Evolutionary conservation across 805 yeast species (phyloP), one percentile per base, ranked within the genome.

Genomic region (Metschnikowia drakensbergensis): DNA sequence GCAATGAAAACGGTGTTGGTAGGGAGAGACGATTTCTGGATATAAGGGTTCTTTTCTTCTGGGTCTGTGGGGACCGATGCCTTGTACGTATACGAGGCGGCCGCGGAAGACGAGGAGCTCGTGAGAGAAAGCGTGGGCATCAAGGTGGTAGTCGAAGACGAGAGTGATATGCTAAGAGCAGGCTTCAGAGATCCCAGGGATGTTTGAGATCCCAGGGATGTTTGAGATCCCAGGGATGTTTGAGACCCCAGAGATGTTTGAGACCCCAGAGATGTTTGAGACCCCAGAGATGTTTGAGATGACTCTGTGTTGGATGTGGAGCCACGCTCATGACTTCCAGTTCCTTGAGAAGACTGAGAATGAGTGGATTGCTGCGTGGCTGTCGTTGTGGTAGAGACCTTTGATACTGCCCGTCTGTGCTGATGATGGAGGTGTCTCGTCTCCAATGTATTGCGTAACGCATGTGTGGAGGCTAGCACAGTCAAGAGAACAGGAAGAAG

Each of bases 1-100:
- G 65, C 49, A 31, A 77, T 71, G 58, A 77, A 76, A 22, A 76
- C 71, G 10, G 77, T 58, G 23, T 74, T 72, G 13, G 61, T 57
- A 1, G 72, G 67, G 37, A 67, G 54, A 6, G 50, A 37, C 5
- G 65, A 46, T 22, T 46, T 43, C 6, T 48, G 45, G 7, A 74
- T 58, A 49, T 3, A 64, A 46, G 58, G 62, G 47, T 54, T 54
- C 29, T 32, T 45, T 4, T 31, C 26, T 3, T 31, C 44, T 3
- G 29, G 23, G 8, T 27, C 50, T 4, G 50, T 48, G 13, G 57
- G 57, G 13, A 53, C 47, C 11, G 52, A 28, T 5, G 39, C 50
- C 11, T 40, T n/a, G 45, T 35, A 53, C 6, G 57, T 40, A 45
- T 51, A 53, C 10, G 55, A 45, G 4, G 40, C 27, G 22, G 42